A percentile compares a stretch with the other conserved stretches of the same genome.
These are phyloP conservation scores for Trichoderma atroviride DNA, from an alignment of 2,329 filamentous ascomycete species.

Conservation along the genomic window DNA sequence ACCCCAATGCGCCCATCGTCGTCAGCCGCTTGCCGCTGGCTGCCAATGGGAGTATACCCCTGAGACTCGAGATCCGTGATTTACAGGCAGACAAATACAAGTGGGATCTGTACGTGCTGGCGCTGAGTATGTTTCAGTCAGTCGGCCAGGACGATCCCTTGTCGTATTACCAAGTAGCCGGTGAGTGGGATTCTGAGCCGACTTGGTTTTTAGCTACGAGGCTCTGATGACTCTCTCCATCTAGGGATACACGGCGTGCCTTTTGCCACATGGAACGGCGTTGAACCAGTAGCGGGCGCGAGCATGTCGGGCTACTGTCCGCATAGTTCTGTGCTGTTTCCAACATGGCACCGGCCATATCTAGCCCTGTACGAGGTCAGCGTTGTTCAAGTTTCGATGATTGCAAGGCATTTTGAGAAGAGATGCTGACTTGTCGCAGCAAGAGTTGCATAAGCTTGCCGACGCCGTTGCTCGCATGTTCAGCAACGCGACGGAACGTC, in stretches of 20 bases:
- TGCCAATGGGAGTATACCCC: conserved; percentile 45
- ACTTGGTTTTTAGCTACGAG: background rate
- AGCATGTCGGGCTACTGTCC: conserved; percentile 71
- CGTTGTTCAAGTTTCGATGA: background rate
- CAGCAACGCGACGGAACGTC: conserved; percentile 49
- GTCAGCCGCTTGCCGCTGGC: conserved; percentile 47
- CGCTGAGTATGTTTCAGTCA: conserved; percentile 71
- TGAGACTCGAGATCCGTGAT: conserved; percentile 68
- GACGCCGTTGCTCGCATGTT: conserved; percentile 52
- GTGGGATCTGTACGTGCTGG: conserved; percentile 78
- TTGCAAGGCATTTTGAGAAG: too few relatives aligned
- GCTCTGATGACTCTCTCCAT: background rate
- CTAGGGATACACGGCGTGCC: conserved; percentile 81
- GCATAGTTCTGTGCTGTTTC: conserved; percentile 75
- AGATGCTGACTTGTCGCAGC: conserved; percentile 34
- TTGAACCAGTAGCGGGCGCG: conserved; percentile 53
- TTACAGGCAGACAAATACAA: conserved; percentile 65
- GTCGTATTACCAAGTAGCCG: conserved; percentile 79
- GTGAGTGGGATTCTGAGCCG: conserved; percentile 49
- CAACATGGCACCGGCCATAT: conserved; percentile 83
- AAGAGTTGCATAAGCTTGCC: conserved; percentile 43
- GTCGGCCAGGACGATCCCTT: conserved; percentile 63
- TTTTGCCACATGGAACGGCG: conserved; percentile 56
- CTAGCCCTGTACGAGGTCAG: conserved; percentile 62
- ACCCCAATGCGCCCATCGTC: conserved; percentile 43